Evolutionary conservation across 495 filamentous ascomycete genomes (phyloP).

Genomic region (Penicillium mononematosum): DNA sequence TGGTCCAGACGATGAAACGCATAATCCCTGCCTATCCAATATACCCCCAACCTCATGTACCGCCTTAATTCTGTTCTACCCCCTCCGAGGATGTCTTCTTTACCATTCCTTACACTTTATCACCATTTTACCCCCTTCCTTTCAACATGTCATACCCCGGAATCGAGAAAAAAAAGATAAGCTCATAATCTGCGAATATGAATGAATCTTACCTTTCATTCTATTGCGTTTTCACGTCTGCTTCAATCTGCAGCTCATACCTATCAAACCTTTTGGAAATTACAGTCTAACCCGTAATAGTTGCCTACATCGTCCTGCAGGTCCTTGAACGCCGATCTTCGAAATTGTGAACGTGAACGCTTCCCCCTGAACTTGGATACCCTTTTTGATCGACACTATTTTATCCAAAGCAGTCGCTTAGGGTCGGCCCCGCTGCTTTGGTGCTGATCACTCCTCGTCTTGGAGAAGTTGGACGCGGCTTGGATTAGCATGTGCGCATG

Average conservation of each 20-base stretch:
- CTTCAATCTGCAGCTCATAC: slow-evolving; percentile 3
- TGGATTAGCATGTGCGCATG: not conserved
- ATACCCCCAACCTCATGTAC: slow-evolving; percentile 7
- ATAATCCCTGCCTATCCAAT: not conserved
- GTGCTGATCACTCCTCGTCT: slow-evolving; percentile 4
- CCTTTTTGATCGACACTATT: slow-evolving; percentile 5
- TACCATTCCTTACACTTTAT: slow-evolving; percentile 8
- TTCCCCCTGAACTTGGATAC: not conserved
- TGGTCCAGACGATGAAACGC: not conserved
- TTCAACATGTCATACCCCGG: not conserved
- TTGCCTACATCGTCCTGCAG: slow-evolving; percentile 37
- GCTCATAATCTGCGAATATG: slow-evolving; percentile 9
- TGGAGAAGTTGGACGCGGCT: not conserved
- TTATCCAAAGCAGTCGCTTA: not conserved
- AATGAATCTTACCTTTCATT: slow-evolving; percentile 1
- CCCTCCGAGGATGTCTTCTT: not conserved
- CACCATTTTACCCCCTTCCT: slow-evolving; percentile 9
- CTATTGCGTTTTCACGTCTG: slow-evolving; percentile 4
- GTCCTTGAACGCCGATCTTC: slow-evolving; percentile 35
- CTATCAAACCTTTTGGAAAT: not conserved
- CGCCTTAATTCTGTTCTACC: not conserved
- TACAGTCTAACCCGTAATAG: slow-evolving; percentile 28
- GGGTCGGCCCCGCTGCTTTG: not conserved
- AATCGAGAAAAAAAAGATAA: not conserved
- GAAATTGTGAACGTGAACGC: slow-evolving; percentile 29